These are phyloP conservation scores for Atractiella rhizophila DNA, from an alignment of 768 basidiomycete species.

Conservation along the genomic window DNA sequence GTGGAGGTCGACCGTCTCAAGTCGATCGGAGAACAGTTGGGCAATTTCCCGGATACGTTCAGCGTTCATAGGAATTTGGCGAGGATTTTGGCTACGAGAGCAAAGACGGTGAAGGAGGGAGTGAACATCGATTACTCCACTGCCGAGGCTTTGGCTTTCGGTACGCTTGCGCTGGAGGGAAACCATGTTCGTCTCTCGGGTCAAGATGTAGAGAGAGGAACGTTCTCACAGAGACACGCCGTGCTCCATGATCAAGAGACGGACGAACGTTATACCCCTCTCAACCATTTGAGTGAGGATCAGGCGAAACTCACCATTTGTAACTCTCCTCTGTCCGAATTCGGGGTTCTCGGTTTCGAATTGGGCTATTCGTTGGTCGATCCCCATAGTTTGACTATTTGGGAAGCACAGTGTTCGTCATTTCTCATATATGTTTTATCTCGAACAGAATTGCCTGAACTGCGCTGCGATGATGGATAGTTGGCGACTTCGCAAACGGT, in stretches of 20 bases:
- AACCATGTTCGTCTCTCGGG: constrained; percentile 86
- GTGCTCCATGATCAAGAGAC: constrained; percentile 86
- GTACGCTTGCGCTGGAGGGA: constrained; percentile 71
- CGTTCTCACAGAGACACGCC: constrained; percentile 94
- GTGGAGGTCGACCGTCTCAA: constrained; percentile 47
- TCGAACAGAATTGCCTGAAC: neutral
- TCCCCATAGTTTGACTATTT: constrained; percentile 70
- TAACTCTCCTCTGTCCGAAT: constrained; percentile 94
- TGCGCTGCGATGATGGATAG: constrained; percentile 6
- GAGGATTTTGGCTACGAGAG: constrained; percentile 63
- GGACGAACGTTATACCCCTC: constrained; percentile 65
- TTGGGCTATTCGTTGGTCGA: constrained; percentile 95
- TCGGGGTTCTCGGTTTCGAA: constrained; percentile 81
- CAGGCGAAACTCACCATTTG: constrained; percentile 87
- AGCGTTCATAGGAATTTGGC: constrained; percentile 74
- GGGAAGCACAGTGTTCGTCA: constrained; percentile 63
- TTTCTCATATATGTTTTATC: neutral
- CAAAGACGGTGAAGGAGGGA: constrained; percentile 76
- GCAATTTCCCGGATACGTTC: constrained; percentile 62
- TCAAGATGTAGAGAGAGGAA: constrained; percentile 95
- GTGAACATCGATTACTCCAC: constrained; percentile 91
- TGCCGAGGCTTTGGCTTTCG: constrained; percentile 89
- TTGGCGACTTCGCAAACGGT: constrained; percentile 94
- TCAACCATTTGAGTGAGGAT: constrained; percentile 61
- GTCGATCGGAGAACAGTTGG: constrained; percentile 64